Evolutionary conservation across 306 rosid species (phyloP).

Genomic region (Lithocarpus polystachyus): DNA sequence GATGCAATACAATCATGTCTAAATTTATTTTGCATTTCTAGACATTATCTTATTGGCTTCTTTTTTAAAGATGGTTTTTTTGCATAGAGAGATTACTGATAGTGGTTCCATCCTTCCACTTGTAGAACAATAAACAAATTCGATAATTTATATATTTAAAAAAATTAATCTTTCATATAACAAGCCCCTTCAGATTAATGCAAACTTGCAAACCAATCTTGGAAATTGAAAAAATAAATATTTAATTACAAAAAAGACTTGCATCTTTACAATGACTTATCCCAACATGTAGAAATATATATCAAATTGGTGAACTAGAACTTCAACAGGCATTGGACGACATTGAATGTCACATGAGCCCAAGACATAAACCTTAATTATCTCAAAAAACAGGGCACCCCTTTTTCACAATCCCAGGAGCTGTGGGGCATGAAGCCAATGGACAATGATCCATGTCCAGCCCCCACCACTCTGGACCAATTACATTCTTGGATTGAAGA

Average conservation of each 20-base stretch:
- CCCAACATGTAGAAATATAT: not conserved
- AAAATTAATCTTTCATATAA: not conserved
- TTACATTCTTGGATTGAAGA: constrained; percentile 35
- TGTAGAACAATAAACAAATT: no score
- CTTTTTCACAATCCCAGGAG: constrained; percentile 39
- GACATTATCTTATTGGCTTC: not conserved
- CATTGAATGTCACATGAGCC: not conserved
- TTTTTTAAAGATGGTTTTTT: not conserved
- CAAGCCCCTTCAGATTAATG: no score
- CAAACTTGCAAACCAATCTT: not conserved
- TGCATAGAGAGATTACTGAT: no score
- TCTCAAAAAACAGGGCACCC: constrained; percentile 54
- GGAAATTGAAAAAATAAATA: not conserved
- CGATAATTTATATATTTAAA: not conserved
- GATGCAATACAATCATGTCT: not conserved
- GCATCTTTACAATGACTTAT: not conserved
- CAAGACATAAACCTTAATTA: not conserved
- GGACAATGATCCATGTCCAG: constrained; percentile 36
- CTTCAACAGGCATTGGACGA: not conserved
- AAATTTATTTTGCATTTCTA: not conserved
- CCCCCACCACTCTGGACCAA: constrained; percentile 76
- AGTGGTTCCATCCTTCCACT: no score
- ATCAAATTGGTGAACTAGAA: not conserved
- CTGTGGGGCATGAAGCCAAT: constrained; percentile 65
- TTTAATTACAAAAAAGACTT: not conserved